Evolutionary conservation across 768 basidiomycete genomes (phyloP), one percentile per base, ranked within the genome.

Genomic region (Serendipita sp.): DNA sequence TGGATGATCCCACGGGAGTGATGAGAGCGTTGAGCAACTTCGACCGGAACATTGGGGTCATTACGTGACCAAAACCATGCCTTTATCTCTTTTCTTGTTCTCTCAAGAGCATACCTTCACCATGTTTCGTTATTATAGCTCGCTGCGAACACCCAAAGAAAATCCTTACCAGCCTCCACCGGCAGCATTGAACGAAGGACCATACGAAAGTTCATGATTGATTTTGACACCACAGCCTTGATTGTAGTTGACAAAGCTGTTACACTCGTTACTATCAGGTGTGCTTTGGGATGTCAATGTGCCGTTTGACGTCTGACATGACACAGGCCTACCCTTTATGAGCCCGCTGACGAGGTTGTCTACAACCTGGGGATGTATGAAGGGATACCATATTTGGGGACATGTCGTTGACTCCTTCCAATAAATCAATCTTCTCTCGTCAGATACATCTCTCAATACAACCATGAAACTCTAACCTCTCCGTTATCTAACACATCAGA

Each of bases 161-260:
- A 14, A 45, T 17, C 67, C 72, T 64, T 71, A 73, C 69, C 69
- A 72, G 1, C 66, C 65, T n/a, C 65, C 66, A n/a, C 62, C 65
- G 3, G 34, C 43, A 14, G 38, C 42, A 42, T 67, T 67, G 48
- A 67, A 63, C 14, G 30, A 7, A 13, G 64, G 64, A 3, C 66
- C 66, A 44, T 61, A 67, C 3, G 58, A 62, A 28, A 38, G 26
- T 28, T 28, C 33, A 16, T 64, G 42, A 28, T 61, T 67, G 66
- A 78, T 77, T 2, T 70, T 67, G 22, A 79, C 79, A 42, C 83
- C 82, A 67, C 85, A 87, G 13, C 85, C 85, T 68, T 77, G 74
- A 67, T 86, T 87, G 67, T 66, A 76, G 68, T 82, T 80, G 14
- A 74, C 74, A 9, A 68, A 62, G 4, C 77, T 69, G 65, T 84